Percentiles rank a stretch among this genome's conserved stretches.
These are phyloP conservation scores for Carex cristatella DNA, from an alignment of 176 grass and related monocot species.

Conservation along the genomic window DNA sequence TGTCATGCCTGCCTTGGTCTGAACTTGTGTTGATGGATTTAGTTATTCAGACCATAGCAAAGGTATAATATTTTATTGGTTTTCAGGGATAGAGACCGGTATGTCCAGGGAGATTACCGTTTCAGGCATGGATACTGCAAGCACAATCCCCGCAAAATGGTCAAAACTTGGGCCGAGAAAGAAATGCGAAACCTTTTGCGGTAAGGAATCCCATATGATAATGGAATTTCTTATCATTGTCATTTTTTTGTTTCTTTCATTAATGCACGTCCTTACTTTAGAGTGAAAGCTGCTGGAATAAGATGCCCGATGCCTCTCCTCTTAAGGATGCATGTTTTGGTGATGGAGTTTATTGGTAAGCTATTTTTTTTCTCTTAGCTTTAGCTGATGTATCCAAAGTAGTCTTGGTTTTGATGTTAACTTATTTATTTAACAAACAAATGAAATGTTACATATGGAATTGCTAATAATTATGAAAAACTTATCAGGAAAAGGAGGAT, in stretches of 20 bases:
- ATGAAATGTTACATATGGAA: not conserved
- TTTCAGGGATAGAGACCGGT: slow-evolving; percentile 93
- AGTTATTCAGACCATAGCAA: not conserved
- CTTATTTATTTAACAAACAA: slow-evolving; percentile 2
- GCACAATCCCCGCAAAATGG: slow-evolving; percentile 98
- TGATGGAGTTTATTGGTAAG: slow-evolving; percentile 97
- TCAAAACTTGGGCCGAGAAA: slow-evolving; percentile 98
- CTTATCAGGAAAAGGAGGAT: slow-evolving; percentile 66
- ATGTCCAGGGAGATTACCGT: slow-evolving; percentile 97
- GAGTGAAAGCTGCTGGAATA: slow-evolving; percentile 80
- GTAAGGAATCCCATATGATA: slow-evolving; percentile 30
- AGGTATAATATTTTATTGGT: slow-evolving; percentile 22
- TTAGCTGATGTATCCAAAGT: not conserved
- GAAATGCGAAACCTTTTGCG: slow-evolving; percentile 87
- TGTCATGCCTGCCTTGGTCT: not conserved
- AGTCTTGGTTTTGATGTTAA: slow-evolving; percentile 8
- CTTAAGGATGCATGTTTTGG: slow-evolving; percentile 88
- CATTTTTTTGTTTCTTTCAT: slow-evolving; percentile 13
- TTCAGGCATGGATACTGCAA: slow-evolving; percentile 99
- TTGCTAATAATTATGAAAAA: slow-evolving; percentile 14
- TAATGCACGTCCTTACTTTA: slow-evolving; percentile 30
- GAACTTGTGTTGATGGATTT: not conserved
- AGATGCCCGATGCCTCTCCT: slow-evolving; percentile 56
- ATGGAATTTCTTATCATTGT: not conserved
- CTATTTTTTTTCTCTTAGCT: not conserved